Conservation (phyloP, 306 rosid genomes). For the Pterocarpus macrocarpus region DNA sequence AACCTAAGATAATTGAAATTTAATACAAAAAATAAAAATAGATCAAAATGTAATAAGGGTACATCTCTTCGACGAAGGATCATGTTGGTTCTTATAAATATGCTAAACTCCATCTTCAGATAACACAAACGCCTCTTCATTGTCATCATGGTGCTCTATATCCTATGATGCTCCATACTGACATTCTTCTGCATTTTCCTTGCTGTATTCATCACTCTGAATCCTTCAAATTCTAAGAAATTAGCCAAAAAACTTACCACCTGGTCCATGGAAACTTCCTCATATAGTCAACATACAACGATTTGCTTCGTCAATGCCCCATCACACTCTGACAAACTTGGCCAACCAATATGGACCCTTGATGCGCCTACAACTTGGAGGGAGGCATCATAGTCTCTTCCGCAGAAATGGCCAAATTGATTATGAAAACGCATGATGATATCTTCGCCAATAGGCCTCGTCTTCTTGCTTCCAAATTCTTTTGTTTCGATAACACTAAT, state of each 20-base stretch:
- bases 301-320: background rate
- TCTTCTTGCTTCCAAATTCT: background rate
- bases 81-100: too few relatives aligned
- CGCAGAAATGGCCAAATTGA: slow-evolving; percentile 4
- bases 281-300: slow-evolving; percentile 27
- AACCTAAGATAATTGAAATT: too few relatives aligned
- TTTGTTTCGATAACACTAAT: background rate
- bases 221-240: background rate
- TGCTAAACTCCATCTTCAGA: background rate
- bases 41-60: too few relatives aligned
- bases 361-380: background rate
- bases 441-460: slow-evolving; percentile 10
- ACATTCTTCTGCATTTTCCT: background rate
- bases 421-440: background rate
- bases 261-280: slow-evolving; percentile 31
- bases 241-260: background rate
- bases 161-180: background rate
- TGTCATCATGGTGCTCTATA: background rate
- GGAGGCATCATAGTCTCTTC: slow-evolving; percentile 23
- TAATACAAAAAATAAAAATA: too few relatives aligned
- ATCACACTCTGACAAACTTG: background rate
- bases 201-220: background rate
- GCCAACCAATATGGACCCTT: too few relatives aligned
- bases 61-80: too few relatives aligned
- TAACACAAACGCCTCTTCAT: background rate